Conservation (phyloP, 78 protist genomes). For the Isochrysis galbana region DNA sequence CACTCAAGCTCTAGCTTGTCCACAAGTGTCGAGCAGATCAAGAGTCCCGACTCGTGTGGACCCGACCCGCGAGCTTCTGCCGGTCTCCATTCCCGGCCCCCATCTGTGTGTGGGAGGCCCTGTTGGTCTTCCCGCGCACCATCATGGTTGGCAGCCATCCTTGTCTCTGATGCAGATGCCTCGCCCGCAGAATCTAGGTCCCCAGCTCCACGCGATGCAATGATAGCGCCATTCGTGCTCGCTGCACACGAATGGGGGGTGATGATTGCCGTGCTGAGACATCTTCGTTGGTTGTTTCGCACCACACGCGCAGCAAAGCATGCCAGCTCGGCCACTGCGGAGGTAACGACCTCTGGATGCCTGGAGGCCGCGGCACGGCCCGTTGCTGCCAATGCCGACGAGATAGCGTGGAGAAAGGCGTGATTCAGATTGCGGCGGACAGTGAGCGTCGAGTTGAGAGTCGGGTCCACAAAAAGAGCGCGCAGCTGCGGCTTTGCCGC, state of each 20-base stretch:
- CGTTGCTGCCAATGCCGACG: not conserved
- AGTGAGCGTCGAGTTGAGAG: not conserved
- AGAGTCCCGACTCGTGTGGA: too few relatives aligned
- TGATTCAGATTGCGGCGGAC: constrained; percentile 3
- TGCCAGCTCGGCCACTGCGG: not conserved
- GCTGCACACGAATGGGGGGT: not conserved
- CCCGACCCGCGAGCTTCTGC: too few relatives aligned
- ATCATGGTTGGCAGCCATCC: too few relatives aligned
- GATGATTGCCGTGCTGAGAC: not conserved
- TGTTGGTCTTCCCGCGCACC: too few relatives aligned
- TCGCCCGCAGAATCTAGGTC: too few relatives aligned
- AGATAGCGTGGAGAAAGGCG: not conserved
- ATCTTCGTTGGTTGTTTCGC: not conserved
- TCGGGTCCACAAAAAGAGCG: not conserved
- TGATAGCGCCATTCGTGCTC: too few relatives aligned
- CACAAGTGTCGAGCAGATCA: too few relatives aligned
- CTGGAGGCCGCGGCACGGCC: not conserved
- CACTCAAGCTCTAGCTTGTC: too few relatives aligned
- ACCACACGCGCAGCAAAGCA: not conserved
- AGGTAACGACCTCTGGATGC: not conserved
- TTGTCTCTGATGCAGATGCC: too few relatives aligned
- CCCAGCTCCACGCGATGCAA: too few relatives aligned
- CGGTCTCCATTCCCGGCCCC: too few relatives aligned
- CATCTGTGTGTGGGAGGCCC: too few relatives aligned
- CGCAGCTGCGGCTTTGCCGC: not conserved